These are phyloP conservation scores for Pleurotus sapidus DNA, from an alignment of 768 basidiomycete genomes.

Conservation along the genomic window DNA sequence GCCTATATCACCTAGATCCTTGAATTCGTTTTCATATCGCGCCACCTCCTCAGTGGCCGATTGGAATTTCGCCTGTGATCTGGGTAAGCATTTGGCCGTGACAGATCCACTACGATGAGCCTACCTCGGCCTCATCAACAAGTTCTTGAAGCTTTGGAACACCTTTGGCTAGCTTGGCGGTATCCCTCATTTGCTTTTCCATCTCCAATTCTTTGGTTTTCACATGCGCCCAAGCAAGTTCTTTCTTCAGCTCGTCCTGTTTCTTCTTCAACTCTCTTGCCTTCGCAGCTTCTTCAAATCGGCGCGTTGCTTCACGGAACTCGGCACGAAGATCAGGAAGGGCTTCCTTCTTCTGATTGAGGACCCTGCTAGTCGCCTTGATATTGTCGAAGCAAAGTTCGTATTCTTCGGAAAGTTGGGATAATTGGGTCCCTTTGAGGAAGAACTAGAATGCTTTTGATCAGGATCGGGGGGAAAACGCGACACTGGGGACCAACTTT, in stretches of 20 bases:
- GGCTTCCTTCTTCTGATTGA: constrained; percentile 69
- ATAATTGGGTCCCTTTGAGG: constrained; percentile 88
- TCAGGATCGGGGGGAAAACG: not conserved
- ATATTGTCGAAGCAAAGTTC: constrained; percentile 73
- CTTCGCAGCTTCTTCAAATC: constrained; percentile 71
- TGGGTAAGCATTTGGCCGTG: not conserved
- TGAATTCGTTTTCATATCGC: constrained; percentile 24
- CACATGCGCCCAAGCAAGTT: constrained; percentile 89
- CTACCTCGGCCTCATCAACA: constrained; percentile 31
- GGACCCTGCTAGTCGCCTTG: constrained; percentile 59
- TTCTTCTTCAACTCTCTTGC: constrained; percentile 69
- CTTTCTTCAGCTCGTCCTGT: constrained; percentile 69
- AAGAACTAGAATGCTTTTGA: constrained; percentile 66
- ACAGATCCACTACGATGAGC: constrained; percentile 7
- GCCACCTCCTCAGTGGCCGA: constrained; percentile 28
- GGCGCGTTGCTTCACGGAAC: constrained; percentile 52
- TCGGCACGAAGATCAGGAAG: constrained; percentile 71
- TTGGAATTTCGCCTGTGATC: constrained; percentile 25
- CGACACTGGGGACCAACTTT: constrained; percentile 48
- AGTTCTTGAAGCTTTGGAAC: constrained; percentile 36
- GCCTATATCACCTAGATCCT: constrained; percentile 28
- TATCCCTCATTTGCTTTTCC: constrained; percentile 31
- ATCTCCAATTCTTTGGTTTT: constrained; percentile 60
- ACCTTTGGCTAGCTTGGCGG: constrained; percentile 28
- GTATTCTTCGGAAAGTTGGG: constrained; percentile 87